Evolutionary conservation across 768 basidiomycete species (phyloP).

Genomic region (Lactarius quietus): DNA sequence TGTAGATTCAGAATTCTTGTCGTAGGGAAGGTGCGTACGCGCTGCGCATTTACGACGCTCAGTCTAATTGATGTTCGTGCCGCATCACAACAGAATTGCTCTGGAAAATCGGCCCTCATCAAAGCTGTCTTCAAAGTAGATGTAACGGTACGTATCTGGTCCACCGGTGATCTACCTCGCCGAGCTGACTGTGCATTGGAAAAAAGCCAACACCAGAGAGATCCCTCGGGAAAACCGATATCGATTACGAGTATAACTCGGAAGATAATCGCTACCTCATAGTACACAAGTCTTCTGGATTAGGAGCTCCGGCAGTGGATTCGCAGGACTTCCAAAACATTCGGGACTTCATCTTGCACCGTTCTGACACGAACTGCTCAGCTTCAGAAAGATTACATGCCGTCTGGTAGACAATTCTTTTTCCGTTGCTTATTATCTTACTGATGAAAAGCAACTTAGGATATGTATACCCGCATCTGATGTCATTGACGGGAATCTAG

Average conservation of each 20-base stretch:
- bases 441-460: neutral
- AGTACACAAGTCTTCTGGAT: conserved; percentile 5
- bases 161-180: neutral
- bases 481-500: neutral
- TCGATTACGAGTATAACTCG: neutral
- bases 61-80: neutral
- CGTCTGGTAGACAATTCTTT: neutral
- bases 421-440: too few relatives aligned
- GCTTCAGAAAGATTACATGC: conserved; percentile 10
- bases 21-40: conserved; percentile 11
- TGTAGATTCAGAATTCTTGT: conserved; percentile 12
- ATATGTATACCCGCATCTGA: conserved; percentile 9
- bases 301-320: neutral
- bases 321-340: neutral
- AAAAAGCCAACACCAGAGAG: neutral
- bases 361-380: neutral
- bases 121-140: conserved; percentile 7
- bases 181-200: neutral
- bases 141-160: neutral
- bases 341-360: neutral
- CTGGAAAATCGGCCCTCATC: conserved; percentile 12
- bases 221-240: neutral
- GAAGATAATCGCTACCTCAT: neutral
- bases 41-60: neutral
- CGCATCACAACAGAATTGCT: conserved; percentile 2